Conservation (phyloP, 2,329 filamentous ascomycete genomes). For the Fusarium phyllophilum region DNA sequence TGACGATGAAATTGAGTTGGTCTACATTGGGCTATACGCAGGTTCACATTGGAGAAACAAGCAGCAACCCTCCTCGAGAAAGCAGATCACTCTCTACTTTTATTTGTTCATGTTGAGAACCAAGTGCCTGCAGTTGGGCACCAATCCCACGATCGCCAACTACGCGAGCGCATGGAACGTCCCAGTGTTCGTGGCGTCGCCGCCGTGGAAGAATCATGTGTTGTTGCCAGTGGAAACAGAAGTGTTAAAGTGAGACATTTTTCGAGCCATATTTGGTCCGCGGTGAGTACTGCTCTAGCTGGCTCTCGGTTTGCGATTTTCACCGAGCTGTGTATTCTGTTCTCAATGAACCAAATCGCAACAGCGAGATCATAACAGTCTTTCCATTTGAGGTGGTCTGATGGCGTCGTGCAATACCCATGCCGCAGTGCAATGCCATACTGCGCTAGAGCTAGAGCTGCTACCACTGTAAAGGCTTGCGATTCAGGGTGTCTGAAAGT, state of each 20-base stretch:
- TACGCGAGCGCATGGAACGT: no score
- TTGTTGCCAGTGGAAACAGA: neutral
- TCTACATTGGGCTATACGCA: neutral
- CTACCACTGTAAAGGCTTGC: accelerated
- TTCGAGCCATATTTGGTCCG: neutral
- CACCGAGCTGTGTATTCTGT: neutral
- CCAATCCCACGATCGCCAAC: no score
- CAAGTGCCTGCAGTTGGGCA: no score
- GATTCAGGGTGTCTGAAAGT: accelerated
- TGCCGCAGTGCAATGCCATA: neutral
- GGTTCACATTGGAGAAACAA: accelerated
- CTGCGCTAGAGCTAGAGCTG: neutral
- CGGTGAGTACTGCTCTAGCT: neutral
- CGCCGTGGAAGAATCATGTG: accelerated
- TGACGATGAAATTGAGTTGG: neutral
- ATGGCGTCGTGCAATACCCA: accelerated
- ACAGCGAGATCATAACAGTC: neutral
- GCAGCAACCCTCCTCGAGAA: neutral
- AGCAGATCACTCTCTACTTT: neutral
- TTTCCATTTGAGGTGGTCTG: neutral
- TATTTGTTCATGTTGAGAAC: neutral
- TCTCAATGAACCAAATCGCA: neutral
- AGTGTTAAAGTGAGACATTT: accelerated
- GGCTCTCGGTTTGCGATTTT: accelerated
- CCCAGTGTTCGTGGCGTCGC: neutral